phyloP scores from a whole-genome alignment of 257 asterid species.

The Thymus quinquecostatus region DNA sequence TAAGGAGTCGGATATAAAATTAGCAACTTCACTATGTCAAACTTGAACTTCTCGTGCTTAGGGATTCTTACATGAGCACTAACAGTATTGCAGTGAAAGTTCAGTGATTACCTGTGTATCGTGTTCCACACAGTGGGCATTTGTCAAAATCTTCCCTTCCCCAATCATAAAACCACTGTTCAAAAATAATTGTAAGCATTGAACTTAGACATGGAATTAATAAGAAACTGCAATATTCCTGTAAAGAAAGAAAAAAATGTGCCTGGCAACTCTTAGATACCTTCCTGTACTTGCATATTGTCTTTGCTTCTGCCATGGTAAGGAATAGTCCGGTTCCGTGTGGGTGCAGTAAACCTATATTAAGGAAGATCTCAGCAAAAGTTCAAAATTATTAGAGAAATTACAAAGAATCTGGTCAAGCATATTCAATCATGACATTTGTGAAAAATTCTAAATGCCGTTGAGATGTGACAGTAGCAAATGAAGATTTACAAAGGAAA shows the following conservation, averaged over 20 bases:
- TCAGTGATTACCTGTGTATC: slow-evolving; percentile 67
- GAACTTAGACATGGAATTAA: background rate
- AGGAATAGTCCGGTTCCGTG: slow-evolving; percentile 93
- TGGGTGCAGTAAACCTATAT: slow-evolving; percentile 88
- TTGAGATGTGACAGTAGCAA: no score
- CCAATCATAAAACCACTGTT: slow-evolving; percentile 94
- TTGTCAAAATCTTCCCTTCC: slow-evolving; percentile 85
- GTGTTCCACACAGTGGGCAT: slow-evolving; percentile 96
- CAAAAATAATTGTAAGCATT: slow-evolving; percentile 6
- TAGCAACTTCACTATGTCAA: background rate
- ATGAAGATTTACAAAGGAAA: background rate
- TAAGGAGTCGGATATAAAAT: no score
- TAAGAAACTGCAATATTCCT: background rate
- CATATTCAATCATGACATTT: slow-evolving; percentile 4
- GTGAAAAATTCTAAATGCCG: no score
- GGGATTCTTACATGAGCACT: slow-evolving; percentile 19
- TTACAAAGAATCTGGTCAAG: background rate
- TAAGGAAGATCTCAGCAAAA: background rate
- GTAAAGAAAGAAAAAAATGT: background rate
- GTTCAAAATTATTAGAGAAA: background rate
- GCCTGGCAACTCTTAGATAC: slow-evolving; percentile 43
- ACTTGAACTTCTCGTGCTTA: slow-evolving; percentile 8
- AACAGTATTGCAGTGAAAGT: background rate
- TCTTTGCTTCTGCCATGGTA: slow-evolving; percentile 97
- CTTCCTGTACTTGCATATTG: slow-evolving; percentile 93